A percentile compares a stretch with the other conserved stretches of the same genome.
Conservation (phyloP, 768 basidiomycete genomes). For the Tremella fuciformis region DNA sequence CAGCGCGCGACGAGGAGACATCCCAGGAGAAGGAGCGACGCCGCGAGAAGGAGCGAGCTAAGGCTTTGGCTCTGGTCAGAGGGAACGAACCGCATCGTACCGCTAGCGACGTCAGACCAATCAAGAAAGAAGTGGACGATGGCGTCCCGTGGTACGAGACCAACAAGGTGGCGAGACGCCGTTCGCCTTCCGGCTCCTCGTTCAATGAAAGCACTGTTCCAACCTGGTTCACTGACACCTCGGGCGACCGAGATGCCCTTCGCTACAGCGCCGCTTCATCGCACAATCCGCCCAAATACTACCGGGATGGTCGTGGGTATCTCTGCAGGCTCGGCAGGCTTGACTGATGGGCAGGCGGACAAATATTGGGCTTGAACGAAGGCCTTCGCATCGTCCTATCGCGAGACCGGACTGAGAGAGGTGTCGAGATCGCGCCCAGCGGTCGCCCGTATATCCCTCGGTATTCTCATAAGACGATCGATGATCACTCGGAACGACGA, state of each 20-base stretch:
- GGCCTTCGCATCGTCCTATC: slow-evolving; percentile 23
- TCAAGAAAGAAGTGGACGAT: slow-evolving; percentile 8
- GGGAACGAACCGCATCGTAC: not conserved
- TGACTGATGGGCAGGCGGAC: slow-evolving; percentile 12
- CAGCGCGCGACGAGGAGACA: slow-evolving; percentile 9
- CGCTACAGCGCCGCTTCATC: slow-evolving; percentile 24
- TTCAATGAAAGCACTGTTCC: slow-evolving; percentile 23
- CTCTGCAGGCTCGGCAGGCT: not conserved
- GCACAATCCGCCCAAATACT: slow-evolving; percentile 17
- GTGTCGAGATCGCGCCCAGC: slow-evolving; percentile 25
- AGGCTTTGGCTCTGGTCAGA: slow-evolving; percentile 17
- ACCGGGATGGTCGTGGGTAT: slow-evolving; percentile 27
- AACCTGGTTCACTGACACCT: slow-evolving; percentile 14
- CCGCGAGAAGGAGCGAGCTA: slow-evolving; percentile 15
- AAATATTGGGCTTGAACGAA: slow-evolving; percentile 21
- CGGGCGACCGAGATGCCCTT: slow-evolving; percentile 23
- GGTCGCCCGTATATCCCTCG: slow-evolving; percentile 29
- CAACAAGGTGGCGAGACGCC: not conserved
- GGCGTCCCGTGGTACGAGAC: slow-evolving; percentile 26
- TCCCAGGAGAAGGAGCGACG: slow-evolving; percentile 4
- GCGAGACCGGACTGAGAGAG: slow-evolving; percentile 24
- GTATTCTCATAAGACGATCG: slow-evolving; percentile 19
- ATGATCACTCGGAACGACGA: not conserved
- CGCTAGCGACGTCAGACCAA: not conserved
- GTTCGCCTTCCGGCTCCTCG: not conserved